phyloP scores from a whole-genome alignment of 1,139 yeast species.

The Hansenula anomala region DNA sequence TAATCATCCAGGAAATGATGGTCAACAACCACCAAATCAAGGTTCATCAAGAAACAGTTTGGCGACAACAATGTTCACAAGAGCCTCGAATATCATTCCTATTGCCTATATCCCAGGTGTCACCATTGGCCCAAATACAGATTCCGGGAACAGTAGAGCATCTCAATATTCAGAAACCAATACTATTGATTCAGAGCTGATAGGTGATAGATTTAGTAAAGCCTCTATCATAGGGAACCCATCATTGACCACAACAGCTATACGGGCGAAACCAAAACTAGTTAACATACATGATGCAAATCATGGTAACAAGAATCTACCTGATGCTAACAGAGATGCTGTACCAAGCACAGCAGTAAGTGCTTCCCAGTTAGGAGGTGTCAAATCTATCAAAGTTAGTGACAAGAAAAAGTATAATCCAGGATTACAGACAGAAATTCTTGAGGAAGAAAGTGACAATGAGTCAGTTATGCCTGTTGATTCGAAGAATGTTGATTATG shows the following conservation, averaged over 20 bases:
- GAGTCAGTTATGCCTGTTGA: slow-evolving; percentile 1
- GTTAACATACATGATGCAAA: slow-evolving; percentile 45
- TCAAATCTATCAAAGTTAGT: slow-evolving; percentile 15
- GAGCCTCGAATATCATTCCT: slow-evolving; percentile 87
- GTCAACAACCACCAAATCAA: slow-evolving; percentile 26
- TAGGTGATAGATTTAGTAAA: slow-evolving; percentile 17
- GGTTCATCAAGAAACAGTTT: slow-evolving; percentile 31
- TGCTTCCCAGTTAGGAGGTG: slow-evolving; percentile 20
- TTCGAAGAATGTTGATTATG: slow-evolving; percentile 10
- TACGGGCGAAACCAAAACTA: slow-evolving; percentile 63
- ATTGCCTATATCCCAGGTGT: slow-evolving; percentile 95
- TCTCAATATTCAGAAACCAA: slow-evolving; percentile 15
- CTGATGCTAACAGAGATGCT: slow-evolving; percentile 7
- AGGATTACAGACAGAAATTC: slow-evolving; percentile 10
- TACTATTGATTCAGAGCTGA: slow-evolving; percentile 16
- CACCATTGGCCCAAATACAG: slow-evolving; percentile 47
- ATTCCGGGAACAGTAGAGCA: slow-evolving; percentile 6
- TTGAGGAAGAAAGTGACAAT: slow-evolving; percentile 15
- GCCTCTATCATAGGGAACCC: slow-evolving; percentile 25
- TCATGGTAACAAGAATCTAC: slow-evolving; percentile 18
- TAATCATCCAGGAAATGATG: slow-evolving; percentile 7
- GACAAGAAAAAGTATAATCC: slow-evolving; percentile 7
- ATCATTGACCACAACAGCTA: slow-evolving; percentile 53
- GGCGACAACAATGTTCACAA: slow-evolving; percentile 63
- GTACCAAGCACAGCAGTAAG: slow-evolving; percentile 19